Base-by-base conservation (phyloP, 2,329 filamentous ascomycete genomes). In the Neofusicoccum umdonicola region DNA sequence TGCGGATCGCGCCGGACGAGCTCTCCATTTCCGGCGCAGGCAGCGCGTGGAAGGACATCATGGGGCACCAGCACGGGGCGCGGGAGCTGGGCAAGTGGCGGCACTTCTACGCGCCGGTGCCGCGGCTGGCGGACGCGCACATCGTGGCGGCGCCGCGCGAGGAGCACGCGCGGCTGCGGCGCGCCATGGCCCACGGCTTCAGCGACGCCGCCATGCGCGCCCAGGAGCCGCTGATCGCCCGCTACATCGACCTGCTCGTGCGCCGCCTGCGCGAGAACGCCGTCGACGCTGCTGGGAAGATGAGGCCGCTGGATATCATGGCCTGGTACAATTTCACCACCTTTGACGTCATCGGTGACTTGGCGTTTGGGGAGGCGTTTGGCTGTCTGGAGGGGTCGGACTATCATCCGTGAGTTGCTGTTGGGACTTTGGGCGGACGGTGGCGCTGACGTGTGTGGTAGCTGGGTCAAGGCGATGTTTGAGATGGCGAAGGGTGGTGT, bases 181-280 rank as follows among this genome's bases (percentile, higher is more conserved):
- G 22, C 22, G 22, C 22, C 22, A 22, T 22, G 22, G 22, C 22
- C 22, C 22, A 22, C 22, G 22, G 22, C 22, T 22, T 22, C 22
- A 22, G 22, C 22, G 22, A 90, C 45, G 88, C 90, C 22, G 85
- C 90, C 1, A 57, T 81, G 39, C 67, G 74, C 34, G 73, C 63
- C 22, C 22, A 22, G 22, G 22, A 22, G 22, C 22, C 22, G 22
- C 22, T 22, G 22, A 22, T 22, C 22, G 22, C 22, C 22, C 22
- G 22, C 22, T 22, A 22, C 22, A 22, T 22, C 22, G 22, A 22
- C 22, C 22, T 22, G 22, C 22, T 22, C 2, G 22, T 22, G 22
- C 22, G 22, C 22, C 22, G 22, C 22, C 22, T 22, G 22, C 22
- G 22, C 22, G 22, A 22, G 22, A 22, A 22, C 22, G 22, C 22